Evolutionary conservation across 768 basidiomycete genomes (phyloP).

Genomic region (Lactarius sp.): DNA sequence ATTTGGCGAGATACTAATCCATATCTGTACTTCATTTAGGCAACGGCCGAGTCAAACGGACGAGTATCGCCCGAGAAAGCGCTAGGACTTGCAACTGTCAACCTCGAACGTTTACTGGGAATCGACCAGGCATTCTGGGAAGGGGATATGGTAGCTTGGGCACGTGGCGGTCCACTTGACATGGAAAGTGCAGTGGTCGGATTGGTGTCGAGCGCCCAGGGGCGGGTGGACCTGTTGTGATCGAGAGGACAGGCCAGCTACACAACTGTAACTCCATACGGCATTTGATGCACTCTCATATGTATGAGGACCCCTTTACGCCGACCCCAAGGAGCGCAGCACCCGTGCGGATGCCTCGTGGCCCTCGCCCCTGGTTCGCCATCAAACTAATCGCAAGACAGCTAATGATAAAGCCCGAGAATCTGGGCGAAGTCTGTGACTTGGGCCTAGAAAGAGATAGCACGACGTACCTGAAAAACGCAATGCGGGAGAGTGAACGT

Average conservation of each 20-base stretch:
- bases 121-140: slow-evolving; percentile 24
- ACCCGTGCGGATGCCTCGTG: slow-evolving; percentile 51
- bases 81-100: slow-evolving; percentile 38
- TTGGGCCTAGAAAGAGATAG: not conserved
- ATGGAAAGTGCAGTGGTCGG: slow-evolving; percentile 35
- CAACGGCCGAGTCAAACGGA: slow-evolving; percentile 38
- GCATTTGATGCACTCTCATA: not conserved
- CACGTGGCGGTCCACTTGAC: slow-evolving; percentile 34
- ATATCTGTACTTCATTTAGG: slow-evolving; percentile 29
- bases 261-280: not conserved
- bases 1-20: not conserved
- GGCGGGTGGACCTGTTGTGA: slow-evolving; percentile 31
- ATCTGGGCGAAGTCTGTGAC: slow-evolving; percentile 39
- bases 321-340: slow-evolving; percentile 66
- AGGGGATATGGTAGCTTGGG: slow-evolving; percentile 33
- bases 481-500: slow-evolving; percentile 75
- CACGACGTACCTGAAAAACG: slow-evolving; percentile 69
- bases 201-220: slow-evolving; percentile 32
- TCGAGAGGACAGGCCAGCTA: not conserved
- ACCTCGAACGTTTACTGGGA: slow-evolving; percentile 42
- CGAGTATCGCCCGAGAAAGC: slow-evolving; percentile 34
- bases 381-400: slow-evolving; percentile 74
- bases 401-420: slow-evolving; percentile 77
- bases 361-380: slow-evolving; percentile 55
- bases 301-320: slow-evolving; percentile 27